Evolutionary conservation across 768 basidiomycete species (phyloP), one percentile per base, ranked within the genome.

Genomic region (Rhizopogon sp.): DNA sequence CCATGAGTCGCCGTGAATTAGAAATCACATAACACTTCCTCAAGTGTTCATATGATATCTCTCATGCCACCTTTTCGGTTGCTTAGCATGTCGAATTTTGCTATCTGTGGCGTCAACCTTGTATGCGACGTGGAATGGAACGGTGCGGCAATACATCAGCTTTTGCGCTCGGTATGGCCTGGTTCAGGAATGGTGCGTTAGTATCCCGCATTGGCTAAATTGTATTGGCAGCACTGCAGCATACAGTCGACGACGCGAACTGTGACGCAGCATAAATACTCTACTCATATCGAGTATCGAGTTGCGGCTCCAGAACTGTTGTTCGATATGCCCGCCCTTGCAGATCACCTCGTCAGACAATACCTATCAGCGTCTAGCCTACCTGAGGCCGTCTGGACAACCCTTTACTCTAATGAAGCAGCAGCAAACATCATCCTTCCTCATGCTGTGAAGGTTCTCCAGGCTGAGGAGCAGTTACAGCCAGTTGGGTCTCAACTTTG

Each of bases 401-500:
- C 59, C 6, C 57, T 76, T 43, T 46, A 22, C 16, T 54, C 43
- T 10, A 58, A 72, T 11, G 72, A 76, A 45, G 60, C 59, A 0
- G 60, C 66, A 29, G 70, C 74, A 9, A 79, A 80, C 52, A 66
- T 69, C 56, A 66, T 80, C 35, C 66, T 72, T 39, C 71, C 77
- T 3, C 70, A 74, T 53, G 76, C 75, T 16, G 57, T 35, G 25
- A 72, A 72, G 55, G 60, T 64, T 7, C 52, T 35, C 29, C 31
- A 58, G 11, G 42, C 13, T 20, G 45, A 39, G 16, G 41, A 56
- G 28, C 62, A 67, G 20, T 47, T 20, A 33, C 45, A 46, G 17
- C 6, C 31, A 20, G 31, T 33, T 20, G 31, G 17, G 6, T 14
- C 33, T 35, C 46, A 20, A 49, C 37, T 66, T 2, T 75, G 75